Evolutionary conservation across 1,284 basidiomycete species (phyloP), one percentile per base, ranked within the genome.

Genomic region (Ganoderma boninense): DNA sequence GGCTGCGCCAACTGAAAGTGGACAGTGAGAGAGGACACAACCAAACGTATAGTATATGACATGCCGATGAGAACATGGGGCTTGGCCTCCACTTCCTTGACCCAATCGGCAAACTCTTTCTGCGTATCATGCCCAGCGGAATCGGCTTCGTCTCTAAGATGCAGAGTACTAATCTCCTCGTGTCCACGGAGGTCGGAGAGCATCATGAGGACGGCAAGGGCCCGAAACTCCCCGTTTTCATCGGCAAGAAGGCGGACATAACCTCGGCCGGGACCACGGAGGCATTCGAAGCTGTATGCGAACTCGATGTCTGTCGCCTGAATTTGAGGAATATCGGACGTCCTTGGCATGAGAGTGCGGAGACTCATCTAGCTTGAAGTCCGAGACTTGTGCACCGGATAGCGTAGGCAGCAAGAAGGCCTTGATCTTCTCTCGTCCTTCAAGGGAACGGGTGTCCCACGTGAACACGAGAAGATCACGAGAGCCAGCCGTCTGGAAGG

Each of bases 371-470:
- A 86, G 74, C 43, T 74, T 68, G 56, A 84, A 64, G 59, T 79
- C 71, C 16, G 75, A 73, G 16, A 84, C 69, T 18, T 75, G 66
- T 8, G 77, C 76, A 8, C 64, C 20, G 8, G 73, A 49, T 23
- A 83, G 74, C 7, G 73, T 74, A 70, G 85, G 83, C 2, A 65
- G 59, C 38, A 89, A 79, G 78, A 88, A 87, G 42, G 76, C 73
- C 0, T 71, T 74, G 72, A 91, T 85, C 64, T 77, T 76, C 2
- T 79, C 64, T 13, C 73, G 68, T 6, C 86, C 85, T 68, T 84
- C 82, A 74, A 91, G 86, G 0, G 90, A 89, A 44, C 89, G 87
- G 71, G 89, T 85, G 75, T 89, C 85, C 89, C 89, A 91, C 4
- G 89, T 89, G 61, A 90, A 81, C 0, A 88, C 82, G 13, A 91